Conservation (phyloP, 2,329 filamentous ascomycete species). For the Neonectria magnoliae region DNA sequence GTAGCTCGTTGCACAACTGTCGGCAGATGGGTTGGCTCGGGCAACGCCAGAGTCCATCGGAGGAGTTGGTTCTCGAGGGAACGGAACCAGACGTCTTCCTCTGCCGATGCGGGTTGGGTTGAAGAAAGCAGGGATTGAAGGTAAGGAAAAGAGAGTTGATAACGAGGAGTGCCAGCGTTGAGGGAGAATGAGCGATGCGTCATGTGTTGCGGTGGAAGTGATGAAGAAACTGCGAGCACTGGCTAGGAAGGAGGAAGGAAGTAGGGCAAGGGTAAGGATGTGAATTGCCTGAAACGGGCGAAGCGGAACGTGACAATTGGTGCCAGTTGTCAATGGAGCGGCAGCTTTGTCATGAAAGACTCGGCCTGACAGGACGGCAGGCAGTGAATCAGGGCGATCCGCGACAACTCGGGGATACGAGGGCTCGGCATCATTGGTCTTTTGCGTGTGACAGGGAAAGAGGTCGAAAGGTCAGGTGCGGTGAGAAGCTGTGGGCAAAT, state of each 20-base stretch:
- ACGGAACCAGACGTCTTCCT: slow-evolving; percentile 4
- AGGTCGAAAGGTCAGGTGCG: slow-evolving; percentile 37
- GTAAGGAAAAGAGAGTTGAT: background rate
- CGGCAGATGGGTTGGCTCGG: slow-evolving; percentile 14
- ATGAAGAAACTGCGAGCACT: background rate
- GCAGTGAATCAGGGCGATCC: slow-evolving; percentile 26
- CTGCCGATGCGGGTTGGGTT: background rate
- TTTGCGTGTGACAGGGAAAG: slow-evolving; percentile 25
- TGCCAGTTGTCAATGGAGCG: slow-evolving; percentile 22
- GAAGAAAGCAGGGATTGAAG: background rate
- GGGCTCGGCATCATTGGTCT: slow-evolving; percentile 20
- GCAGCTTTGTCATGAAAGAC: slow-evolving; percentile 7
- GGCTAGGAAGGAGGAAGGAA: slow-evolving; percentile 12
- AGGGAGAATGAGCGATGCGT: background rate
- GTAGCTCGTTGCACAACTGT: slow-evolving; percentile 27
- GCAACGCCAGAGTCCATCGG: slow-evolving; percentile 22
- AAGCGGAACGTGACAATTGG: slow-evolving; percentile 16
- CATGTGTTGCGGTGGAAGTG: background rate
- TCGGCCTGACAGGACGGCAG: slow-evolving; percentile 1
- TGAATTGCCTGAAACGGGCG: slow-evolving; percentile 16
- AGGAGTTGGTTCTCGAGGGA: slow-evolving; percentile 2
- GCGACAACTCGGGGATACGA: background rate
- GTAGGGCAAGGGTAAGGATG: slow-evolving; percentile 4
- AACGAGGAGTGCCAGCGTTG: background rate
- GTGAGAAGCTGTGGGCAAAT: slow-evolving; percentile 39